Evolutionary conservation across 108 stramenopile species (phyloP).

Genomic region (Cyclotella atomus): DNA sequence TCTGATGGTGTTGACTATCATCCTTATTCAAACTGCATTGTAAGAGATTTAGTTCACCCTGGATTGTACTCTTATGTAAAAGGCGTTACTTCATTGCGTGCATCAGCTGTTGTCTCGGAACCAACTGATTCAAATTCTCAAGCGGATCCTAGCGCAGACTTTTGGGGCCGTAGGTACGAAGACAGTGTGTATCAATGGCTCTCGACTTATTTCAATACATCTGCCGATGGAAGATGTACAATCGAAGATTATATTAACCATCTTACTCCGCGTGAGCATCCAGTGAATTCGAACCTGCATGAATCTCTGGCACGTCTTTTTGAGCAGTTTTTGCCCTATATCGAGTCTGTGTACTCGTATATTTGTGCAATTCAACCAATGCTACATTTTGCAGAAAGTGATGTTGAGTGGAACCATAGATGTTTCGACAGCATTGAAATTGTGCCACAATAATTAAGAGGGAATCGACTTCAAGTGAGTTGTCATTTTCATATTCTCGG

Average conservation of each 20-base stretch:
- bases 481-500: background rate
- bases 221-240: background rate
- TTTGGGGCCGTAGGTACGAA: background rate
- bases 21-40: background rate
- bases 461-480: background rate
- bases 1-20: conserved; percentile 1
- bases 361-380: background rate
- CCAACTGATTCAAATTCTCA: background rate
- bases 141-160: background rate
- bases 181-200: conserved; percentile 2
- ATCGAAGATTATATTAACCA: conserved; percentile 3
- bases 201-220: background rate
- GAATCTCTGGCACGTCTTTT: background rate
- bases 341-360: conserved; percentile 1
- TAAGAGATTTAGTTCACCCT: background rate
- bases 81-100: background rate
- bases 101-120: background rate
- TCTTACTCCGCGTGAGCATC: background rate
- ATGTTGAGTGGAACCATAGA: background rate
- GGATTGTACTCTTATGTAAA: background rate
- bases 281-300: background rate
- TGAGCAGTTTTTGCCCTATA: background rate
- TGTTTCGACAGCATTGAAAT: background rate
- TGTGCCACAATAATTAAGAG: background rate
- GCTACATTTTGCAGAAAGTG: background rate